Evolutionary conservation across 306 rosid species (phyloP), one percentile per base, ranked within the genome.

Genomic region (Vachellia pachyceras): DNA sequence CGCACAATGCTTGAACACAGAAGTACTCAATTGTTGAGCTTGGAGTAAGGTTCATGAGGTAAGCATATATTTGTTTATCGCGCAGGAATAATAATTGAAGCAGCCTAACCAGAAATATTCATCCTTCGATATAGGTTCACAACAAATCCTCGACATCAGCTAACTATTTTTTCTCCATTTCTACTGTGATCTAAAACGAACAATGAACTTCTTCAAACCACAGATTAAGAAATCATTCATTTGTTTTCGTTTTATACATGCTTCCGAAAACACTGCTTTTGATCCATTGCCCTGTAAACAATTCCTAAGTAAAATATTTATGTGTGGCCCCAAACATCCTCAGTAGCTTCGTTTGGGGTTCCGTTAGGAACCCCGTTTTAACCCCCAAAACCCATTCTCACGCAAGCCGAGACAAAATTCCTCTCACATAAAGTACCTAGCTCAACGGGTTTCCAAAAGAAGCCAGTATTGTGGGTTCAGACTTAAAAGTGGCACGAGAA

Each of bases 101-200:
- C 6, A 14, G 17, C 17, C 41, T 36, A 49, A 35, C 33, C 35
- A 61, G 71, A 6, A 18, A 42, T 10, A 41, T 11, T 63, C 44
- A 52, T 41, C 37, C 22, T 63, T n/a, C 46, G 11, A 0, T 2
- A 64, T 49, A 65, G 13, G 49, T 47, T 39, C 69, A 22, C 23
- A 73, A 46, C 77, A 77, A 36, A 50, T 52, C 72, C 37, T 57
- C 80, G 46, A 66, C 36, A 55, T 45, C 37, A 22, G 39, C 50
- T 33, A 76, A 10, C 42, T 35, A 41, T 7, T 50, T 50, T 41
- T 61, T 25, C 61, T 23, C 39, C 39, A 11, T 10, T 61, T 12
- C 29, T 29, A 29, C 40, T 29, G 39, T 29, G 39, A 33, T 61
- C 68, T 10, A 58, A 23, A 22, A 22, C 9, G 29, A 61, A 29